Evolutionary conservation across 257 asterid species (phyloP).

Genomic region (Solanum lignicaule): DNA sequence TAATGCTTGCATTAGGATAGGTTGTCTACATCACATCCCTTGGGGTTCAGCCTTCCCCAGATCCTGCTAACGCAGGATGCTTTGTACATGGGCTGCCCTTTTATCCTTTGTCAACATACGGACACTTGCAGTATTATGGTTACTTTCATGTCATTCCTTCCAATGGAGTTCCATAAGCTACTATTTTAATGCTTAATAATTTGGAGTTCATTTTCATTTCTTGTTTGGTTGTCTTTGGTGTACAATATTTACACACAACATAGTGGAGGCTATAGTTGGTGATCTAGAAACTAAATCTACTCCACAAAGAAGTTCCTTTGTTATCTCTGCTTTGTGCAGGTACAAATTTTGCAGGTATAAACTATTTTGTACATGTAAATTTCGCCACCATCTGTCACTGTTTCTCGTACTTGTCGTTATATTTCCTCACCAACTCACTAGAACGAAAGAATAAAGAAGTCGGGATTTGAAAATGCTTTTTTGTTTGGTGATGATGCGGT

Average conservation of each 20-base stretch:
- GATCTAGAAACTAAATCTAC: neutral
- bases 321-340: neutral
- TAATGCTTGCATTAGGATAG: neutral
- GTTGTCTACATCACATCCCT: neutral
- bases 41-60: neutral
- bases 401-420: too few species aligned
- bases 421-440: neutral
- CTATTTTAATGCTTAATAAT: neutral
- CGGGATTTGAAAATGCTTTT: neutral
- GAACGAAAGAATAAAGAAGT: neutral
- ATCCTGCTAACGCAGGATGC: neutral
- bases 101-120: neutral
- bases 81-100: neutral
- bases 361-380: neutral
- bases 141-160: neutral
- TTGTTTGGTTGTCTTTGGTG: neutral
- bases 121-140: neutral
- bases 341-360: neutral
- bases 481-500: neutral
- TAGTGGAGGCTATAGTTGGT: neutral
- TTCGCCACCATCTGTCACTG: neutral
- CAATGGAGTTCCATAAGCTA: neutral
- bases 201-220: neutral
- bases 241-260: neutral
- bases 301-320: neutral